Base-by-base conservation (phyloP, 371 early-diverging fungal genomes). In the Cokeromyces recurvatus region DNA sequence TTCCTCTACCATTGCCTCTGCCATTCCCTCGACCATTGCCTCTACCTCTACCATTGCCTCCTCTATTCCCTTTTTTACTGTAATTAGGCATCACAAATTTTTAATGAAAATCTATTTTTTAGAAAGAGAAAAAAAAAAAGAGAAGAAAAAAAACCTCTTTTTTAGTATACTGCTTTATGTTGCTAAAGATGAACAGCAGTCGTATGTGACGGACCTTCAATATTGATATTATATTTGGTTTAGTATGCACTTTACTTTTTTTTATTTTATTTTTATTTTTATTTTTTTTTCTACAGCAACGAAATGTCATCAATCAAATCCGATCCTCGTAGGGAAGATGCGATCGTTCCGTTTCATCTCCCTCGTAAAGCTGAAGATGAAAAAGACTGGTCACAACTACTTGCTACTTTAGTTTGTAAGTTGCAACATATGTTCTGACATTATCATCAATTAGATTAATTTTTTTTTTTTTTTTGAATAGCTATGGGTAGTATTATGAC, bases 401-500 rank as follows among this genome's bases (percentile, higher is more conserved):
- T 68, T 43, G 70, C 74, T 36, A 60, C 66, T 44, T 57, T 63
- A 32, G 41, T 59, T 34, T 53, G 74, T 74, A 65, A 58, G 62
- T 47, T 9, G n/a, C n/a, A n/a, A n/a, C n/a, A n/a, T n/a, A n/a
- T n/a, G n/a, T 32, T 34, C 1, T 17, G 34, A n/a, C 16, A n/a
- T 21, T 35, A 1, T 12, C 2, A 1, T 35, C 14, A 25, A 5
- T 22, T 19, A 36, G 17, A 9, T 20, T 12, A 24, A 7, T 32
- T 15, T 20, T 15, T 29, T 11, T 17, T 40, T 32, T 17, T 24
- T 32, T 20, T 36, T 43, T 24, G 23, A 8, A n/a, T 38, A 73
- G 74, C 66, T 20, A 69, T 73, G 70, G 65, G 53, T 23, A 58
- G 61, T 43, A 73, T 73, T 41, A 53, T 73, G 48, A 44, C 67